Percentiles rank a stretch among this genome's conserved stretches.
These are phyloP conservation scores for Talaromyces atroroseus DNA, from an alignment of 2,329 filamentous ascomycete genomes.

Conservation along the genomic window DNA sequence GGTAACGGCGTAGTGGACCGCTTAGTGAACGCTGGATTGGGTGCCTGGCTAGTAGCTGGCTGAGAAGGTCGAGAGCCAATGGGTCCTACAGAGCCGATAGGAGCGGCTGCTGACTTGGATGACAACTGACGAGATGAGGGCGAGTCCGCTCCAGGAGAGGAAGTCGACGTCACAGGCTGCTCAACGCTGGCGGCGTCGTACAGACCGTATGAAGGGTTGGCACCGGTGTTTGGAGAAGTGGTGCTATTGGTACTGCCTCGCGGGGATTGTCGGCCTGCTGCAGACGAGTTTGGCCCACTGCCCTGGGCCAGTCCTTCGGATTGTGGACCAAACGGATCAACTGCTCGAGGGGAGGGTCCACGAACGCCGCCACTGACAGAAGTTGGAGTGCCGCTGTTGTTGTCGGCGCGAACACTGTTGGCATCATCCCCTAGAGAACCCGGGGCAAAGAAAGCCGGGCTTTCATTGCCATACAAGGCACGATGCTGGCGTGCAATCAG, in stretches of 20 bases:
- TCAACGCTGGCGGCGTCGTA: slow-evolving; percentile 55
- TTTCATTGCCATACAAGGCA: slow-evolving; percentile 79
- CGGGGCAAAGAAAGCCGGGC: slow-evolving; percentile 60
- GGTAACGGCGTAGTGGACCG: slow-evolving; percentile 84
- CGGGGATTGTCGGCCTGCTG: slow-evolving; percentile 45
- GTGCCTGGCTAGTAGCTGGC: slow-evolving; percentile 41
- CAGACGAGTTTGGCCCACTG: slow-evolving; percentile 36
- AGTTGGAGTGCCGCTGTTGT: slow-evolving; percentile 55
- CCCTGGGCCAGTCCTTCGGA: slow-evolving; percentile 49
- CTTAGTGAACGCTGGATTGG: slow-evolving; percentile 63
- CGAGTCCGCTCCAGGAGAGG: slow-evolving; percentile 70
- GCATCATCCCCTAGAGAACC: slow-evolving; percentile 64
- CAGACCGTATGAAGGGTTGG: slow-evolving; percentile 47
- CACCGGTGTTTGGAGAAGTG: slow-evolving; percentile 59
- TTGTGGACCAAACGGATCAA: slow-evolving; percentile 60
- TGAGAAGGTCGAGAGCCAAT: slow-evolving; percentile 82
- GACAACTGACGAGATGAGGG: slow-evolving; percentile 64
- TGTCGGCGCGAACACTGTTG: slow-evolving; percentile 52
- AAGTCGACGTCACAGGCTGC: slow-evolving; percentile 72
- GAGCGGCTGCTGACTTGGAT: slow-evolving; percentile 47
- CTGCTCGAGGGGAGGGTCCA: slow-evolving; percentile 73
- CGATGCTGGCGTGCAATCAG: slow-evolving; percentile 93
- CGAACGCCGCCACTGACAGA: slow-evolving; percentile 58
- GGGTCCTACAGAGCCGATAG: slow-evolving; percentile 68
- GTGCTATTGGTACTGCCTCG: slow-evolving; percentile 72